Percentiles rank a stretch among this genome's conserved stretches.
Conservation (phyloP, 2,329 filamentous ascomycete species). For the Verticillium dahliae region DNA sequence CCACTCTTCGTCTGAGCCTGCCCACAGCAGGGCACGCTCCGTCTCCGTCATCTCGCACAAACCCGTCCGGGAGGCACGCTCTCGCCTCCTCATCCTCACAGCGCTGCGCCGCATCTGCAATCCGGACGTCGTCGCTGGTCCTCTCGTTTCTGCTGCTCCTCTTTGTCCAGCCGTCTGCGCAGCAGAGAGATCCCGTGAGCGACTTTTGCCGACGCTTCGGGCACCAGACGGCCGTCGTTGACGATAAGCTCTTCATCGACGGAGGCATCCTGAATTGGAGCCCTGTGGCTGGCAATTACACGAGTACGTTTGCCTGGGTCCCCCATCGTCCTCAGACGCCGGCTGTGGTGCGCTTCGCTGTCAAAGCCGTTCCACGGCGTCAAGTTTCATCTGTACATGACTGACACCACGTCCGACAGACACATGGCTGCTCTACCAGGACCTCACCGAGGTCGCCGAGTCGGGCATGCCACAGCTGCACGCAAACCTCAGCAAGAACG, state of each 20-base stretch:
- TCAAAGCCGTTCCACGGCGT: too few species aligned
- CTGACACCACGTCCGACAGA: constrained; percentile 25
- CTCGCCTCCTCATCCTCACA: neutral
- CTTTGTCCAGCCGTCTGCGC: constrained; percentile 8
- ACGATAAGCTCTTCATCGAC: constrained; percentile 55
- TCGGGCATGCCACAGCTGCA: constrained; percentile 46
- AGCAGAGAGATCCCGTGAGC: constrained; percentile 42
- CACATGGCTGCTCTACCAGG: constrained; percentile 49
- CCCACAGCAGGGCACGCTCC: neutral
- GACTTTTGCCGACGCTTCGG: constrained; percentile 49
- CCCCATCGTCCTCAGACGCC: neutral
- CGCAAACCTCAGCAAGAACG: constrained; percentile 53
- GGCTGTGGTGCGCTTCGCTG: too few species aligned
- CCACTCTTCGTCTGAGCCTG: neutral
- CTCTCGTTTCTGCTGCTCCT: constrained; percentile 1
- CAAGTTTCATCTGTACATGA: too few species aligned
- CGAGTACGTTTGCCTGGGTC: constrained; percentile 37
- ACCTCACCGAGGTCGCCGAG: constrained; percentile 37
- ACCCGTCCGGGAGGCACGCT: neutral
- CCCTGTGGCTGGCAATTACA: constrained; percentile 43
- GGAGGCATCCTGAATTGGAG: constrained; percentile 53
- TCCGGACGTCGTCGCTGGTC: neutral
- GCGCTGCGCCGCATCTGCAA: neutral
- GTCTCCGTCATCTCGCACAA: neutral
- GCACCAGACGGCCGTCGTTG: constrained; percentile 55